Evolutionary conservation across 345 rosid genomes (phyloP), one percentile per base, ranked within the genome.

Genomic region (Lepidium africanum): DNA sequence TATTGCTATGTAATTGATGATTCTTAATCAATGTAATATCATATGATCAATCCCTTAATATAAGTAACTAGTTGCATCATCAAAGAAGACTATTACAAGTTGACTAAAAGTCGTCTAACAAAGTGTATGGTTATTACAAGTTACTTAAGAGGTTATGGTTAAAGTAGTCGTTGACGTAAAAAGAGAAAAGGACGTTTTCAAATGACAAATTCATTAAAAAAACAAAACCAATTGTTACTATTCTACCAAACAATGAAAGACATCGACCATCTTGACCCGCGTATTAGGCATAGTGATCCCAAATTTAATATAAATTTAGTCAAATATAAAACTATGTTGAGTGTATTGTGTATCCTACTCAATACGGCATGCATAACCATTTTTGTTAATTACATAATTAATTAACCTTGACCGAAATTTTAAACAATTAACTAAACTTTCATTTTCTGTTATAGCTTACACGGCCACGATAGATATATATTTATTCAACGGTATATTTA

Each of bases 91-190:
- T 5, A 5, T 35, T 35, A 21, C 21, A 70, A n/a, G 14, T 62
- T 47, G 11, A 42, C 63, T 35, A 21, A 33, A 70, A n/a, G 14
- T 62, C 56, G 10, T 52, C 63, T 23, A 53, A 41, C 38, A 23
- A 51, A 40, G 61, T 59, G 46, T 30, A 50, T 60, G 25, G 38
- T 57, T 46, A 68, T 57, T 36, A 68, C 40, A 39, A 49, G 15
- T 69, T 46, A 54, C 59, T 14, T 5, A 23, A 65, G 25, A 47
- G 16, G 3, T 8, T 4, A 19, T 21, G 45, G 7, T 21, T 21
- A 37, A 7, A 12, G 14, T 12, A 19, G 13, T 47, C n/a, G 6
- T 0, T 30, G 33, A 6, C 6, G 33, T 30, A 30, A 30, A 30
- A 30, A 30, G 32, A 27, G 32, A 27, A 4, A 27, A 27, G 5